phyloP scores from a whole-genome alignment of 1,284 basidiomycete genomes.

The Ustilago sp. region DNA sequence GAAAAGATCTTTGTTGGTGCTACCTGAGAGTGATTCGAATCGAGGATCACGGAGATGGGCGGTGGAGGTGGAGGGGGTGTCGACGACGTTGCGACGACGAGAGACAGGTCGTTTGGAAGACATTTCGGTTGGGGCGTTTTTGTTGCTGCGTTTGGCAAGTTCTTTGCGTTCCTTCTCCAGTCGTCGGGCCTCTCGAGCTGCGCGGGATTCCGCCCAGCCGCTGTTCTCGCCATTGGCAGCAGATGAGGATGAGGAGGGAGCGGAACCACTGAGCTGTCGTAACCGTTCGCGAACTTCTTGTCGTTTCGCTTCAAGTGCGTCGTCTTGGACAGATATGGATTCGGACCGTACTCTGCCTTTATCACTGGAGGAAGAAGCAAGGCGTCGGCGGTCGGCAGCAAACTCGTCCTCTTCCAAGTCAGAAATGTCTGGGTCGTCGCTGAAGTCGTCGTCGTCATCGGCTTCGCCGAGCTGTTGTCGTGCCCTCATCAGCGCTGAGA shows the following conservation, averaged over 20 bases:
- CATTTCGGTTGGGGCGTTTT: conserved; percentile 90
- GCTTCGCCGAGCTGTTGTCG: conserved; percentile 57
- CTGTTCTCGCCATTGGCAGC: conserved; percentile 3
- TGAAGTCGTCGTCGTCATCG: conserved; percentile 21
- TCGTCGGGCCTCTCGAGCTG: conserved; percentile 18
- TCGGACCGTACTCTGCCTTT: conserved; percentile 25
- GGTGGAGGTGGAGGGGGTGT: conserved; percentile 77
- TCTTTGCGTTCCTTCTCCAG: conserved; percentile 34
- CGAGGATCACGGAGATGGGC: conserved; percentile 85
- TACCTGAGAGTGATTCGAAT: conserved; percentile 82
- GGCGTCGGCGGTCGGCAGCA: conserved; percentile 34
- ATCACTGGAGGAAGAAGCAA: conserved; percentile 21
- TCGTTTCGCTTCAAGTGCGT: conserved; percentile 34
- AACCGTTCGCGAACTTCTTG: conserved; percentile 42
- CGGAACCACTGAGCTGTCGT: conserved; percentile 34
- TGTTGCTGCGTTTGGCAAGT: conserved; percentile 77
- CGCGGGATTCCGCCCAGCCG: conserved; percentile 19
- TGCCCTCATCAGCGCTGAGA: conserved; percentile 76
- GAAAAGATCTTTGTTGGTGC: conserved; percentile 79
- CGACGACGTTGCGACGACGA: conserved; percentile 80
- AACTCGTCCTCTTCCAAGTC: conserved; percentile 59
- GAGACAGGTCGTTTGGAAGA: conserved; percentile 88
- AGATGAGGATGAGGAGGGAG: conserved; percentile 4
- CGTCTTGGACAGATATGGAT: conserved; percentile 11
- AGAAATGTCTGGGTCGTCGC: conserved; percentile 32